phyloP scores from a whole-genome alignment of 208 protist species.

The Herpetomonas tarakana region DNA sequence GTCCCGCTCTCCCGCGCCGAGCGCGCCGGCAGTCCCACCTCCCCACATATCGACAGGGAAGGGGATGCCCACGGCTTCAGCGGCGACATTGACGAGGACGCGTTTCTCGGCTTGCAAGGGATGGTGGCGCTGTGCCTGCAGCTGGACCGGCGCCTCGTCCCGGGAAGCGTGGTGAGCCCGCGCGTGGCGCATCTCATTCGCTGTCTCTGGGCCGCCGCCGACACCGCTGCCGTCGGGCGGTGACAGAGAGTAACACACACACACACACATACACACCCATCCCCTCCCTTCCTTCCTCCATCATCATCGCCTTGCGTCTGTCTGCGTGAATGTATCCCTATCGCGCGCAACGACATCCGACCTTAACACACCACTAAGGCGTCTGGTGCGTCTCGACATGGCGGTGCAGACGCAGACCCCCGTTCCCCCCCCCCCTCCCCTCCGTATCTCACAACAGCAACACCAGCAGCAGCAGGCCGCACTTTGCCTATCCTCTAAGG shows the following conservation, averaged over 20 bases:
- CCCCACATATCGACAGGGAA: too few species aligned
- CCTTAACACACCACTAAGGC: too few species aligned
- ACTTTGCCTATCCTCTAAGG: too few species aligned
- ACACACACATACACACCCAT: too few species aligned
- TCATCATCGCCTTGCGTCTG: constrained; percentile 18
- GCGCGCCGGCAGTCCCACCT: background rate
- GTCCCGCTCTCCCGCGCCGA: background rate
- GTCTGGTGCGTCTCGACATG: too few species aligned
- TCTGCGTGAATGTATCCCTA: too few species aligned
- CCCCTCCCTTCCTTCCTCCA: constrained; percentile 7
- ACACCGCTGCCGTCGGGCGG: constrained; percentile 22
- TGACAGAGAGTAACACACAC: constrained; percentile 14
- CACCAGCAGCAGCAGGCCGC: too few species aligned
- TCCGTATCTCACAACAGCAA: too few species aligned
- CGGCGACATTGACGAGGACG: constrained; percentile 14
- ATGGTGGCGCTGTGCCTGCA: constrained; percentile 57
- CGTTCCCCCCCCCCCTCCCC: too few species aligned
- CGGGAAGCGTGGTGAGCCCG: constrained; percentile 36
- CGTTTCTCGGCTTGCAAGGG: constrained; percentile 66
- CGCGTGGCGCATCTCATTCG: constrained; percentile 37
- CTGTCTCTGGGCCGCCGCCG: constrained; percentile 46
- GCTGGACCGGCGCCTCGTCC: constrained; percentile 44
- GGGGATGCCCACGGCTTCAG: constrained; percentile 1
- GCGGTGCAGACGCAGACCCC: too few species aligned
- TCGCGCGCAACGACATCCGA: too few species aligned